Conservation (phyloP, 1,284 basidiomycete species). For the Ustilago xerochloae region DNA sequence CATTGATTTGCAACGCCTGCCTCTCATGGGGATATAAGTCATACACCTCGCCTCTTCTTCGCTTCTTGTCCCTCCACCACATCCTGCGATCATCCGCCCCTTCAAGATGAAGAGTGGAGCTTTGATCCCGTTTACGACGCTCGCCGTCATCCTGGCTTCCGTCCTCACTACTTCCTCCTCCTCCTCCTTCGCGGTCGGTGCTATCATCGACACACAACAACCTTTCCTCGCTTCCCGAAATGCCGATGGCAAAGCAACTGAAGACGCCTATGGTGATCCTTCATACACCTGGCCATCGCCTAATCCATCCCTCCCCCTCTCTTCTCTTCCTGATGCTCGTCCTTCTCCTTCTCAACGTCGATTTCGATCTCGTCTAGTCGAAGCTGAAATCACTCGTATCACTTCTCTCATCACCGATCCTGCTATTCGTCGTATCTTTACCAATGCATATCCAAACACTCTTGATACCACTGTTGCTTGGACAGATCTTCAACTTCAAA, state of each 20-base stretch:
- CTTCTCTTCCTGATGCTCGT: constrained; percentile 39
- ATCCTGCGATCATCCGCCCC: background rate
- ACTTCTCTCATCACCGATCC: constrained; percentile 35
- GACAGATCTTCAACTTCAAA: constrained; percentile 45
- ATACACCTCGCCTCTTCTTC: background rate
- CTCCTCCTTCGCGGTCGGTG: background rate
- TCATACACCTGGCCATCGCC: constrained; percentile 22
- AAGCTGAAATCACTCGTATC: constrained; percentile 48
- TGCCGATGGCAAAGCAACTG: constrained; percentile 24
- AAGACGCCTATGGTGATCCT: constrained; percentile 49
- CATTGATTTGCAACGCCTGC: too few relatives aligned
- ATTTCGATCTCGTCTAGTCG: constrained; percentile 42
- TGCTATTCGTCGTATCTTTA: constrained; percentile 43
- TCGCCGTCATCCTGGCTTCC: constrained; percentile 13
- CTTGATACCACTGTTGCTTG: constrained; percentile 56
- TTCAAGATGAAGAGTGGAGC: constrained; percentile 23
- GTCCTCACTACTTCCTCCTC: too few relatives aligned
- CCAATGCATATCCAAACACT: constrained; percentile 48
- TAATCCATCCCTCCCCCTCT: constrained; percentile 36
- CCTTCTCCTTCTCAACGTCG: constrained; percentile 19
- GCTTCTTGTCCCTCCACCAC: background rate
- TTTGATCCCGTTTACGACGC: constrained; percentile 19
- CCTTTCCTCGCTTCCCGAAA: constrained; percentile 20
- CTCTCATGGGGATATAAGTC: too few relatives aligned
- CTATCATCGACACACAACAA: background rate